Evolutionary conservation across 495 filamentous ascomycete genomes (phyloP).

Genomic region (Neurospora sublineolata): DNA sequence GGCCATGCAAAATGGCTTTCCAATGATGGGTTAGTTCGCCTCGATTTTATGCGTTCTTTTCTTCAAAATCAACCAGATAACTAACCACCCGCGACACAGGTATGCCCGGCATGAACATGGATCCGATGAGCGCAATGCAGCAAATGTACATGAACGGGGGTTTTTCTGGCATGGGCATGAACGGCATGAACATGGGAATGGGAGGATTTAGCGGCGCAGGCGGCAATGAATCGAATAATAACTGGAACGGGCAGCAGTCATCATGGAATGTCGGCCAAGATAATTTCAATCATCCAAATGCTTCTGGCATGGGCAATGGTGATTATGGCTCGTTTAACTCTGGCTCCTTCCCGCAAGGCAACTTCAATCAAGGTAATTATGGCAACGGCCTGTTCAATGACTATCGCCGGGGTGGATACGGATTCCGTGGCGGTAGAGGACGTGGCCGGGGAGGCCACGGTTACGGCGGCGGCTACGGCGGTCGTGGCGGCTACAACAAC

Average conservation of each 20-base stretch:
- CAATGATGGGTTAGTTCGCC: conserved; percentile 72
- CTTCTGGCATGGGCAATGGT: conserved; percentile 60
- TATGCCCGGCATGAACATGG: conserved; percentile 75
- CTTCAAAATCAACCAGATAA: conserved; percentile 9
- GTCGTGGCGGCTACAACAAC: conserved; percentile 30
- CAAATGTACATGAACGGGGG: conserved; percentile 79
- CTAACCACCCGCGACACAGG: conserved; percentile 30
- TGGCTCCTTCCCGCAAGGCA: conserved; percentile 50
- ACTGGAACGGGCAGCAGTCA: conserved; percentile 53
- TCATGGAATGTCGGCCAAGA: conserved; percentile 66
- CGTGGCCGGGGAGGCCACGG: conserved; percentile 44
- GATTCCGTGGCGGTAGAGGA: conserved; percentile 46
- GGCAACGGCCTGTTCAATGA: conserved; percentile 51
- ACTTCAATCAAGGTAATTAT: conserved; percentile 51
- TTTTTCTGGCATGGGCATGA: conserved; percentile 79
- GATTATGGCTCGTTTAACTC: conserved; percentile 72
- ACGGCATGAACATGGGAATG: conserved; percentile 83
- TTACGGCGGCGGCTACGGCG: conserved; percentile 40
- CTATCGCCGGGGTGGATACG: conserved; percentile 42
- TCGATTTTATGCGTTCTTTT: neutral
- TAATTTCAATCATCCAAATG: conserved; percentile 63
- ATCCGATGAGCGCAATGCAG: conserved; percentile 62
- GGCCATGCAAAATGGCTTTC: conserved; percentile 63
- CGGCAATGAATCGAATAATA: conserved; percentile 46
- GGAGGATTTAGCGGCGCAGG: conserved; percentile 44